These are phyloP conservation scores for Ambrosiella xylebori DNA, from an alignment of 2,329 filamentous ascomycete species.

Conservation along the genomic window DNA sequence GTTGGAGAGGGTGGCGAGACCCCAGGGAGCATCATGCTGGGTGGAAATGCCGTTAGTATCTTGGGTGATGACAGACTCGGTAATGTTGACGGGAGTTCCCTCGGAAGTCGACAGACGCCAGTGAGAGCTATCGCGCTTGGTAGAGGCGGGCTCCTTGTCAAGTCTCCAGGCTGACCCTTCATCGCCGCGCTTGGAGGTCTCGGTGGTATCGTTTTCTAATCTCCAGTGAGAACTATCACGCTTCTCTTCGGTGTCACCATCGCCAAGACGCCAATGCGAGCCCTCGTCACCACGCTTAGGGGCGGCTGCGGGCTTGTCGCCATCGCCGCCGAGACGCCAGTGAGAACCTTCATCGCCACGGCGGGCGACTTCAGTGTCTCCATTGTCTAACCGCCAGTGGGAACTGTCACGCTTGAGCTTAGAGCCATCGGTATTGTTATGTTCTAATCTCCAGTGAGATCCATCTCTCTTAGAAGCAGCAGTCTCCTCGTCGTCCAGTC, in stretches of 20 bases:
- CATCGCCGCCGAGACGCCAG: neutral
- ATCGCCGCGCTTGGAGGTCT: neutral
- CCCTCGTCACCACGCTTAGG: neutral
- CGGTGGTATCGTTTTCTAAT: neutral
- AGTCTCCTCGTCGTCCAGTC: neutral
- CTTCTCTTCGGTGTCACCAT: neutral
- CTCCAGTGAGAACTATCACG: neutral
- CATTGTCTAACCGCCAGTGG: neutral
- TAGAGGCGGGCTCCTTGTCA: neutral
- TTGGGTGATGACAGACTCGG: neutral
- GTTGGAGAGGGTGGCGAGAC: conserved; percentile 21
- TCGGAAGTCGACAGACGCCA: conserved; percentile 8
- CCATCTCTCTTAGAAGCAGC: neutral
- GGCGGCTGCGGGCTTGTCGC: neutral
- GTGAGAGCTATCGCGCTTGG: neutral
- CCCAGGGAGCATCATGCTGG: conserved; percentile 20
- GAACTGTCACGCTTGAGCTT: neutral
- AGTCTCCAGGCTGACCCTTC: neutral
- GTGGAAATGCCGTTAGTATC: conserved; percentile 42
- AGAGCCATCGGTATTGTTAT: neutral
- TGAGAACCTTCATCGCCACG: neutral
- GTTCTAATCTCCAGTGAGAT: neutral
- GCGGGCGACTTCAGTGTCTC: neutral
- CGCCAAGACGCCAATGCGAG: neutral
- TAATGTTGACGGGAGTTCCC: conserved; percentile 1